Evolutionary conservation across 2,329 filamentous ascomycete species (phyloP).

Genomic region (Trichophyton simii): DNA sequence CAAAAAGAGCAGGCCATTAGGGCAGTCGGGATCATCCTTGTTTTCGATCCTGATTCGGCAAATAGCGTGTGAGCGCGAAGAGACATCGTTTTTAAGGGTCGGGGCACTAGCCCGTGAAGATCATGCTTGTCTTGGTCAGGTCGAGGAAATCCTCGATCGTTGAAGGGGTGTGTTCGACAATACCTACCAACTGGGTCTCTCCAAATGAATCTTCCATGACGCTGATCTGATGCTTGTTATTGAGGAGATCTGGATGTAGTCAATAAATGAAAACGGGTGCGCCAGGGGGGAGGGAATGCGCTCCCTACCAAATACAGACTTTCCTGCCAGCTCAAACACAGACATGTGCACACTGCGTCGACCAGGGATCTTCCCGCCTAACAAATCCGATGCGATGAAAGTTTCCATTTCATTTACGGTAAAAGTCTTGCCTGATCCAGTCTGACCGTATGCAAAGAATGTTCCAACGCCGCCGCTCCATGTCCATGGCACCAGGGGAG

Average conservation of each 20-base stretch:
- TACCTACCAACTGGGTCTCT: background rate
- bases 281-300: background rate
- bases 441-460: conserved; percentile 1
- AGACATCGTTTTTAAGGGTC: background rate
- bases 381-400: background rate
- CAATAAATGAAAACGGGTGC: background rate
- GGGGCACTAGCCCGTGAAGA: background rate
- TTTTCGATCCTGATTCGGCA: background rate
- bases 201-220: conserved; percentile 1
- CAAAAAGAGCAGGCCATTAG: background rate
- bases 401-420: conserved; percentile 1
- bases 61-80: background rate
- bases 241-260: background rate
- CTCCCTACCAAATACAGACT: background rate
- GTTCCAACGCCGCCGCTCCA: background rate
- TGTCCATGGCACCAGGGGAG: background rate
- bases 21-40: background rate
- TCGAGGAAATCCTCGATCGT: background rate
- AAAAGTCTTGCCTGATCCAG: background rate
- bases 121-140: background rate
- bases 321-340: conserved; percentile 1
- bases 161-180: background rate
- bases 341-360: background rate
- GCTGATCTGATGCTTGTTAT: background rate
- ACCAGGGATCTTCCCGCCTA: background rate